These are phyloP conservation scores for Coleophoma eucalyptorum DNA, from an alignment of 2,329 filamentous ascomycete species.

Conservation along the genomic window DNA sequence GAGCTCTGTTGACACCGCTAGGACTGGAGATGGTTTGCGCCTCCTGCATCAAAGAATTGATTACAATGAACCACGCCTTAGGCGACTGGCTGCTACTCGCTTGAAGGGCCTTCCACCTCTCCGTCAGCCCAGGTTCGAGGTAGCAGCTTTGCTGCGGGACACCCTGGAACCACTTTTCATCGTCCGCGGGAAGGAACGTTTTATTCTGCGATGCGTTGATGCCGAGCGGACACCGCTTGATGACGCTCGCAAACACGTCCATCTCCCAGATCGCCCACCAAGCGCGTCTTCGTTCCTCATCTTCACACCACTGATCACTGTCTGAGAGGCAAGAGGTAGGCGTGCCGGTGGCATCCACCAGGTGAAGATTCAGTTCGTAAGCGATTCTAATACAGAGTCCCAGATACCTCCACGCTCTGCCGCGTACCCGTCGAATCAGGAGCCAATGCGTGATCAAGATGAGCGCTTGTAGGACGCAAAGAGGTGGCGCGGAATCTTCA, in stretches of 20 bases:
- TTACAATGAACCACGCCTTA: conserved; percentile 34
- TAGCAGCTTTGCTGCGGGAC: conserved; percentile 23
- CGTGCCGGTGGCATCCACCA: conserved; percentile 4
- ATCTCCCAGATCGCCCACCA: conserved; percentile 40
- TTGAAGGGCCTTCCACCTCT: conserved; percentile 28
- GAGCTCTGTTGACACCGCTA: conserved; percentile 8
- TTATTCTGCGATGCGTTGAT: conserved; percentile 31
- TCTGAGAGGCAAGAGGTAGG: conserved; percentile 4
- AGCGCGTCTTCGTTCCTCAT: conserved; percentile 32
- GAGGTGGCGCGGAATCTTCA: conserved; percentile 23
- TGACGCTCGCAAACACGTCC: conserved; percentile 35
- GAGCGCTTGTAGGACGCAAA: conserved; percentile 31
- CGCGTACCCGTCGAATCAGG: conserved; percentile 30
- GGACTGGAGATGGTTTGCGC: conserved; percentile 28
- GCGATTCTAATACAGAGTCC: conserved; percentile 21
- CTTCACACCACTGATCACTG: conserved; percentile 18
- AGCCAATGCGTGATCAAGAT: conserved; percentile 29
- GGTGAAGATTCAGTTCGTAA: conserved; percentile 11
- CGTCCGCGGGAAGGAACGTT: conserved; percentile 29
- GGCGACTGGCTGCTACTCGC: conserved; percentile 26
- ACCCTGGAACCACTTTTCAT: conserved; percentile 28
- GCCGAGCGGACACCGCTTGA: conserved; percentile 30
- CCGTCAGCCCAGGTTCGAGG: conserved; percentile 23
- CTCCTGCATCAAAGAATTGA: conserved; percentile 34
- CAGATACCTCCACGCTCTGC: conserved; percentile 30